Conservation (phyloP, 192 early-diverging fungal genomes). For the Podila epigama region DNA sequence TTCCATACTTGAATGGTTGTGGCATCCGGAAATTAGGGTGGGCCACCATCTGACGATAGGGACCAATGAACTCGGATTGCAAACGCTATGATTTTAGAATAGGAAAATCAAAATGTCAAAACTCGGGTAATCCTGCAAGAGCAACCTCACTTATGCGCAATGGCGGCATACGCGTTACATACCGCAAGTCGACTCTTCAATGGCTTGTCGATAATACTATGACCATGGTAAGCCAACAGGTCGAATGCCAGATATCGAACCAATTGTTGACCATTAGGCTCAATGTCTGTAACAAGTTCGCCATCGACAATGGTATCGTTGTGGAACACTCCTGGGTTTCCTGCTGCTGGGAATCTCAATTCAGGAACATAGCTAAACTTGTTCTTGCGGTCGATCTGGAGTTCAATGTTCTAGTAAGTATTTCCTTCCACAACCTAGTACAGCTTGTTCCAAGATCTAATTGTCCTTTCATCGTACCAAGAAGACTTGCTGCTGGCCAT, state of each 20-base stretch:
- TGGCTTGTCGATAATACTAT: constrained; percentile 61
- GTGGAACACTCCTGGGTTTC: constrained; percentile 56
- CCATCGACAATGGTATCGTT: constrained; percentile 87
- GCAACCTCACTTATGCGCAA: too few species aligned
- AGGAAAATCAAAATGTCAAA: not conserved
- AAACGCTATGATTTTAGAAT: too few species aligned
- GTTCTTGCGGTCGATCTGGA: constrained; percentile 88
- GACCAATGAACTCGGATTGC: constrained; percentile 66
- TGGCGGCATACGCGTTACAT: too few species aligned
- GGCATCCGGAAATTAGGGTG: constrained; percentile 63
- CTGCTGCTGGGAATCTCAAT: constrained; percentile 69
- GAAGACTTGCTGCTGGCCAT: constrained; percentile 57
- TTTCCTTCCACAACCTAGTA: not conserved
- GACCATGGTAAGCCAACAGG: constrained; percentile 65
- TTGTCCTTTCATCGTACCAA: constrained; percentile 46
- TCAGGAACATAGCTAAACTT: constrained; percentile 71
- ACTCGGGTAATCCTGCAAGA: too few species aligned
- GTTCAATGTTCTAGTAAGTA: not conserved
- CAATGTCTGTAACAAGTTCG: constrained; percentile 84
- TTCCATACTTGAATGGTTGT: constrained; percentile 37
- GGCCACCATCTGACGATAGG: constrained; percentile 61
- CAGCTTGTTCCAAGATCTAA: constrained; percentile 10
- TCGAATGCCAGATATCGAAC: constrained; percentile 76
- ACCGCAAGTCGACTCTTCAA: constrained; percentile 78
- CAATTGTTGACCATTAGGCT: constrained; percentile 59